These are phyloP conservation scores for Botryotinia convoluta DNA, from an alignment of 2,329 filamentous ascomycete genomes.

Conservation along the genomic window DNA sequence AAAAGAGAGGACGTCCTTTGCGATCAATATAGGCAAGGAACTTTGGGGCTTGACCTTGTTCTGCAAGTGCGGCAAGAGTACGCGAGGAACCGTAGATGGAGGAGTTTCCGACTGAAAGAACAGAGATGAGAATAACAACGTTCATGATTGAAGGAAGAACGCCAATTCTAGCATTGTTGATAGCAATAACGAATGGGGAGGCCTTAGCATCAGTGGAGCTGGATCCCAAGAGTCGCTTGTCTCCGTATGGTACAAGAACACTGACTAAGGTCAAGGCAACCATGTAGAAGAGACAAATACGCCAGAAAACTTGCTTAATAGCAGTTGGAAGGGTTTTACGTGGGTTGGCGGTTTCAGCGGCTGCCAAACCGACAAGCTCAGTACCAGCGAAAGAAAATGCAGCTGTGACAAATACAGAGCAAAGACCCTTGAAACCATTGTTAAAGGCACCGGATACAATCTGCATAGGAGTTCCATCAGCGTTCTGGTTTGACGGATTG, in stretches of 20 bases:
- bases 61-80: slow-evolving; percentile 56
- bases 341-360: slow-evolving; percentile 51
- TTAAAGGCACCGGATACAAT: slow-evolving; percentile 41
- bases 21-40: slow-evolving; percentile 58
- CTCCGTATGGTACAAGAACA: slow-evolving; percentile 47
- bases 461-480: slow-evolving; percentile 10
- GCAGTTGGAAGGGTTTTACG: slow-evolving; percentile 49
- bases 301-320: slow-evolving; percentile 55
- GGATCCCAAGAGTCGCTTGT: slow-evolving; percentile 41
- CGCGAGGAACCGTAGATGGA: slow-evolving; percentile 59
- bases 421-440: slow-evolving; percentile 51
- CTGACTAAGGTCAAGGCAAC: slow-evolving; percentile 52
- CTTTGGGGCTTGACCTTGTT: slow-evolving; percentile 57
- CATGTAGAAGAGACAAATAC: slow-evolving; percentile 53
- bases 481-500: slow-evolving; percentile 15
- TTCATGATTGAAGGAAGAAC: slow-evolving; percentile 59
- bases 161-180: slow-evolving; percentile 50
- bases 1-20: slow-evolving; percentile 53
- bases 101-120: slow-evolving; percentile 58
- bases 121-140: slow-evolving; percentile 56
- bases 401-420: slow-evolving; percentile 51
- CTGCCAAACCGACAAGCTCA: slow-evolving; percentile 52
- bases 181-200: slow-evolving; percentile 59
- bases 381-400: slow-evolving; percentile 53
- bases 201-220: slow-evolving; percentile 40